Evolutionary conservation across 2,329 filamentous ascomycete species (phyloP).

Genomic region (Fusarium zealandicum): DNA sequence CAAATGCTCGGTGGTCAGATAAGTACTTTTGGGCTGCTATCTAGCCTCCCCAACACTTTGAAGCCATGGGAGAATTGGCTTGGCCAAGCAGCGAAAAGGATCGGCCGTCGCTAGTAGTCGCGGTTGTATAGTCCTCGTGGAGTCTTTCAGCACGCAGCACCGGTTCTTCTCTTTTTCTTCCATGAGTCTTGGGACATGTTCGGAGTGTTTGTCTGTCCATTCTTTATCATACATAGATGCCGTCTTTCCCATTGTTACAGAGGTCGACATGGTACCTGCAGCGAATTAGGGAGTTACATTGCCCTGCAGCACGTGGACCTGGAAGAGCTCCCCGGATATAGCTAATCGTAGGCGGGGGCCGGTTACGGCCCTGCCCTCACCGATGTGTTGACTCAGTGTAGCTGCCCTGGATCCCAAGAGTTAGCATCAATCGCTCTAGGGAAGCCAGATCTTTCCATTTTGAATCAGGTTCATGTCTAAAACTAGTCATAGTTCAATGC

Average conservation of each 20-base stretch:
- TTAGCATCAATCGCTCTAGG: too few species aligned
- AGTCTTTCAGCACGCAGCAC: constrained; percentile 9
- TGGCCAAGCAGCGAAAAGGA: constrained; percentile 30
- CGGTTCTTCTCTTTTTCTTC: not conserved
- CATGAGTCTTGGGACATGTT: not conserved
- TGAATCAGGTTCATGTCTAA: too few species aligned
- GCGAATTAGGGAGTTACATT: constrained; percentile 15
- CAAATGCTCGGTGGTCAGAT: constrained; percentile 21
- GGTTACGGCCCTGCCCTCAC: constrained; percentile 4
- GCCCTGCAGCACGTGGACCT: constrained; percentile 11
- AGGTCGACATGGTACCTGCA: constrained; percentile 6
- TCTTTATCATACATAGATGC: too few species aligned
- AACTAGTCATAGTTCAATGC: too few species aligned
- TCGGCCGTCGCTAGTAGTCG: constrained; percentile 28
- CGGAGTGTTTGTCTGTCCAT: not conserved
- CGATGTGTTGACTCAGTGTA: too few species aligned
- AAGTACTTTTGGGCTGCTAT: constrained; percentile 10
- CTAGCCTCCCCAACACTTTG: constrained; percentile 37
- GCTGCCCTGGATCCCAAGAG: too few species aligned
- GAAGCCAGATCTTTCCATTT: too few species aligned
- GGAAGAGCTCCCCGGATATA: constrained; percentile 28
- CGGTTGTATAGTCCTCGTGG: constrained; percentile 16
- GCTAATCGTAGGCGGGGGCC: constrained; percentile 27
- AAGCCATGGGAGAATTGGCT: constrained; percentile 28
- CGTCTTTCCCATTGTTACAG: not conserved